Conservation (phyloP, 345 rosid genomes). For the Cardiospermum halicacabum region DNA sequence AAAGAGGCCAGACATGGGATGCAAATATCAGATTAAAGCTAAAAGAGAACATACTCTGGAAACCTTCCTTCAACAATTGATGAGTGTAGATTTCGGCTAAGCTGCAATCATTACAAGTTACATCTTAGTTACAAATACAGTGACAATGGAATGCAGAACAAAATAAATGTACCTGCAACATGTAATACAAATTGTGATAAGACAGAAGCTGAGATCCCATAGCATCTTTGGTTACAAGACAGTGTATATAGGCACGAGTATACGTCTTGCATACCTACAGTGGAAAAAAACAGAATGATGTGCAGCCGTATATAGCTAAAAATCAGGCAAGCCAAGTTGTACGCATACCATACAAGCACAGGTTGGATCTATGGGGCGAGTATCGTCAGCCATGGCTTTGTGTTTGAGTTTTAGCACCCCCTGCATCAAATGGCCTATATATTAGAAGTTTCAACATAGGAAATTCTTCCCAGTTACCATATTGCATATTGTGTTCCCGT, state of each 20-base stretch:
- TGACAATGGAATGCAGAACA: neutral
- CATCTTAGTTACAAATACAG: slow-evolving; percentile 5
- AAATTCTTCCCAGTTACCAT: neutral
- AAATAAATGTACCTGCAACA: slow-evolving; percentile 44
- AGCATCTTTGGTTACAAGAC: slow-evolving; percentile 68
- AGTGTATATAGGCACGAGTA: slow-evolving; percentile 70
- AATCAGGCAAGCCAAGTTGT: neutral
- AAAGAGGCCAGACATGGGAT: neutral
- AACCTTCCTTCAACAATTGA: slow-evolving; percentile 53
- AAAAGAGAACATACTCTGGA: slow-evolving; percentile 50
- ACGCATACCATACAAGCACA: slow-evolving; percentile 66
- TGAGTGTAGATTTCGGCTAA: slow-evolving; percentile 60
- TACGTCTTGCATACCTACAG: slow-evolving; percentile 73
- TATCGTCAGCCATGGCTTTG: slow-evolving; percentile 58
- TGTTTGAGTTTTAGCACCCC: slow-evolving; percentile 72
- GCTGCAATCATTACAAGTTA: slow-evolving; percentile 35
- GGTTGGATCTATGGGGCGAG: slow-evolving; percentile 61
- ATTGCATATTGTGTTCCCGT: slow-evolving; percentile 1
- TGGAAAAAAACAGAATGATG: slow-evolving; percentile 8
- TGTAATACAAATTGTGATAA: slow-evolving; percentile 67
- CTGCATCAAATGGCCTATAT: slow-evolving; percentile 30
- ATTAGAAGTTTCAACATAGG: slow-evolving; percentile 1
- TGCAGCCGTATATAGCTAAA: neutral
- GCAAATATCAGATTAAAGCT: slow-evolving; percentile 5
- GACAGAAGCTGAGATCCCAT: slow-evolving; percentile 88